Evolutionary conservation across 768 basidiomycete genomes (phyloP).

Genomic region (Tricholomella constricta): DNA sequence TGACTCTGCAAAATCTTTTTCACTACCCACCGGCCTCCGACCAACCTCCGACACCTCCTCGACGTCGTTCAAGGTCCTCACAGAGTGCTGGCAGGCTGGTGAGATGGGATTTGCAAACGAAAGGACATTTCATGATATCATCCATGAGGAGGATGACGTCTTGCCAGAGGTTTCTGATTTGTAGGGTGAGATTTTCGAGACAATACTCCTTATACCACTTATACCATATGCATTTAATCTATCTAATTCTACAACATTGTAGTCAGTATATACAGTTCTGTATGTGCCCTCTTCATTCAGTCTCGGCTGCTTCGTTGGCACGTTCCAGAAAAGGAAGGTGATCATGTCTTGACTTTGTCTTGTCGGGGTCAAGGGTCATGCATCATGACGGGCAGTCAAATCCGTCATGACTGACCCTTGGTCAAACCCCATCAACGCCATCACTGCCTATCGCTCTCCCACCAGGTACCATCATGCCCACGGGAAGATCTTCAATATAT

Average conservation of each 20-base stretch:
- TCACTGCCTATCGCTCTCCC: no score
- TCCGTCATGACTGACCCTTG: not conserved
- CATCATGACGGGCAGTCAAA: not conserved
- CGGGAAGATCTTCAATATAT: no score
- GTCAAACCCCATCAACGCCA: not conserved
- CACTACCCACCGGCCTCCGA: not conserved
- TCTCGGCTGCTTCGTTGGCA: no score
- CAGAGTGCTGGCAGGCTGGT: not conserved
- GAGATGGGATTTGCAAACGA: not conserved
- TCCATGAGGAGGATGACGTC: not conserved
- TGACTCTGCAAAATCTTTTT: not conserved
- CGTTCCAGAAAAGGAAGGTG: not conserved
- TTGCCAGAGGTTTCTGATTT: not conserved
- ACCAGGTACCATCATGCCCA: no score
- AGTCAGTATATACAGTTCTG: not conserved
- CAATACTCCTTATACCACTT: not conserved
- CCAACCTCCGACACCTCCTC: not conserved
- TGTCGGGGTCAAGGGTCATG: not conserved
- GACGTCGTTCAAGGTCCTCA: not conserved
- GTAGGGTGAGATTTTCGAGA: not conserved
- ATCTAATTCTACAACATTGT: not conserved
- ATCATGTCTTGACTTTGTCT: not conserved
- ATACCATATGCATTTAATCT: no score
- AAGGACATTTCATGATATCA: not conserved
- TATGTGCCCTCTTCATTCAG: not conserved